phyloP scores from a whole-genome alignment of 768 basidiomycete species.

The Coprinopsis cinerea region DNA sequence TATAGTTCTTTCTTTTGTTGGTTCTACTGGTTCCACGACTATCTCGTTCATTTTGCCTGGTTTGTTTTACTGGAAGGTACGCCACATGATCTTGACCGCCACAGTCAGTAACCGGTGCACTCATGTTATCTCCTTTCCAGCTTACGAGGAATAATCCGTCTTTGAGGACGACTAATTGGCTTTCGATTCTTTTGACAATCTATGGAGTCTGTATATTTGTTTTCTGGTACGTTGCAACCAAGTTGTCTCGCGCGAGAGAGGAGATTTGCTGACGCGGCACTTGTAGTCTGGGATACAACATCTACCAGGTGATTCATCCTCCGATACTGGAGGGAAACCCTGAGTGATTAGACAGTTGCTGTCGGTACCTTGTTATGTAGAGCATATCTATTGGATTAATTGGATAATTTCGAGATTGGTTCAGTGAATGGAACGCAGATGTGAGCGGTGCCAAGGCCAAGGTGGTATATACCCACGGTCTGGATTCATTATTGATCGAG shows the following conservation, averaged over 20 bases:
- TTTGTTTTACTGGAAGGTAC: slow-evolving; percentile 87
- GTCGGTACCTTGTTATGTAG: not conserved
- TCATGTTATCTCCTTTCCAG: too few species aligned
- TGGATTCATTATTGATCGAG: slow-evolving; percentile 12
- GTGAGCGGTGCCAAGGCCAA: too few species aligned
- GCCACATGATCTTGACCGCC: slow-evolving; percentile 4
- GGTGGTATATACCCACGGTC: too few species aligned
- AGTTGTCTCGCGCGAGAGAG: slow-evolving; percentile 10
- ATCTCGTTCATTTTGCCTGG: slow-evolving; percentile 96
- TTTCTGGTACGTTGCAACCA: slow-evolving; percentile 64
- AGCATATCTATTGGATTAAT: not conserved
- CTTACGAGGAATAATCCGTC: slow-evolving; percentile 64
- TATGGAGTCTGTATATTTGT: slow-evolving; percentile 80
- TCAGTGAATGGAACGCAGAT: too few species aligned
- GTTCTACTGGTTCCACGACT: slow-evolving; percentile 93
- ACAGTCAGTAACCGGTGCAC: too few species aligned
- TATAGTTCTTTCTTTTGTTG: slow-evolving; percentile 90
- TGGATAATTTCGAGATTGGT: not conserved
- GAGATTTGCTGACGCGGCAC: not conserved
- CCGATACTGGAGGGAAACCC: slow-evolving; percentile 10
- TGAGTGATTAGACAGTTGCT: slow-evolving; percentile 1
- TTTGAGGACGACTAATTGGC: slow-evolving; percentile 47
- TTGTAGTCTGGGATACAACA: slow-evolving; percentile 69
- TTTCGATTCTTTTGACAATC: slow-evolving; percentile 56
- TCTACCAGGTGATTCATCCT: slow-evolving; percentile 53